Conservation (phyloP, 768 basidiomycete species). For the Amanita subjunquillea region DNA sequence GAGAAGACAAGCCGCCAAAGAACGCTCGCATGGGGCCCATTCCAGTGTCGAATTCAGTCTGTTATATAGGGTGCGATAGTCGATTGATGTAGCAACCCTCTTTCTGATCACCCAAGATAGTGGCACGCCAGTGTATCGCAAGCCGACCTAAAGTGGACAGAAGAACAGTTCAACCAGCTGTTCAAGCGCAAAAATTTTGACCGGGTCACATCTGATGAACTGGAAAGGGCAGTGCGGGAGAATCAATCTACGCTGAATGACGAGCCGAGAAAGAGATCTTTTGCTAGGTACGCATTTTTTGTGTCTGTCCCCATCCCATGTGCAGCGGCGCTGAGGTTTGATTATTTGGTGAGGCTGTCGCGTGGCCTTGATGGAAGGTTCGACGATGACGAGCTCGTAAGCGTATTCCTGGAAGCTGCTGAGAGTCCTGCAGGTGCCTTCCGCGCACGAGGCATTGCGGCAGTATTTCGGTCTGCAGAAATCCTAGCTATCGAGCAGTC, state of each 20-base stretch:
- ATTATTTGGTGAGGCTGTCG: conserved; percentile 22
- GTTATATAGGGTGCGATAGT: conserved; percentile 27
- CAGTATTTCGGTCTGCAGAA: conserved; percentile 38
- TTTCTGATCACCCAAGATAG: conserved; percentile 10
- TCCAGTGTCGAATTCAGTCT: conserved; percentile 60
- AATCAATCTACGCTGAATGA: conserved; percentile 3
- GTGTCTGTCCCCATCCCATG: not conserved
- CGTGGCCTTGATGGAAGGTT: conserved; percentile 41
- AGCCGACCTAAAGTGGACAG: conserved; percentile 42
- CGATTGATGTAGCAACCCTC: not conserved
- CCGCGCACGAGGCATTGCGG: conserved; percentile 37
- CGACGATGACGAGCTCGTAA: conserved; percentile 39
- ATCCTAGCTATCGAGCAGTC: conserved; percentile 47
- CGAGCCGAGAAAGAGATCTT: conserved; percentile 30
- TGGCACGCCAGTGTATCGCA: conserved; percentile 51
- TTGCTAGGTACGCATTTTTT: conserved; percentile 26
- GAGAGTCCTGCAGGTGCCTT: conserved; percentile 34
- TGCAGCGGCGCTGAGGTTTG: not conserved
- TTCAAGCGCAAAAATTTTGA: conserved; percentile 29
- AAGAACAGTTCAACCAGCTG: conserved; percentile 28
- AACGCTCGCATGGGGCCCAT: conserved; percentile 54
- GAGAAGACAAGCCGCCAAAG: not conserved
- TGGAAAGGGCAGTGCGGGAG: conserved; percentile 11
- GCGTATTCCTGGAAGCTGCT: conserved; percentile 35
- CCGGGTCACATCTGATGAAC: conserved; percentile 19